Base-by-base conservation (phyloP, 441 rosid genomes). In the Erodium moschatum region DNA sequence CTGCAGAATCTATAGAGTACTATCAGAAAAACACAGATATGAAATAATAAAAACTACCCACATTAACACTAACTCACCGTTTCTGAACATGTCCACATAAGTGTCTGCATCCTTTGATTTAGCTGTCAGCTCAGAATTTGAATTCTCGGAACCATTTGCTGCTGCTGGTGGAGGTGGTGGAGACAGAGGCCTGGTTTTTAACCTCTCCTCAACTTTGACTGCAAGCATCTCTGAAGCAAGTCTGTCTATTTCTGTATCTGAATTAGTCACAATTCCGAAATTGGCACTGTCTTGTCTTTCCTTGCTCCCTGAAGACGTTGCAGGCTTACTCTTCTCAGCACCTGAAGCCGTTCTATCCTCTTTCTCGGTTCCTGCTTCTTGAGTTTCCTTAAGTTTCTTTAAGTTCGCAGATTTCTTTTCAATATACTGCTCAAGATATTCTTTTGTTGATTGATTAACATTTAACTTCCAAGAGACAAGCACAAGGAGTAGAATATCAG, bases 371-470 rank as follows among this genome's bases (percentile, higher is more conserved):
- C 27, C 27, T 24, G 27, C 27, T 24, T 24, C 27, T 24, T 2
- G 27, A 24, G 27, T 76, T 74, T 85, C 93, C 72, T 83, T 86
- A 58, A 79, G 73, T 71, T 87, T 85, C 80, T 87, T 88, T 6
- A 81, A 81, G 66, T 83, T 81, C 78, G 87, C 96, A 54, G 84
- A 81, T 84, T 88, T 88, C 84, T 82, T 94, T 74, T 84, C 85
- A 66, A 94, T 92, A 79, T 86, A 91, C 18, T 86, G 83, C 81
- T 83, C 83, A 74, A 94, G 80, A 82, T 87, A 94, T 65, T 88
- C 92, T 78, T 79, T 87, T 48, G 98, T 94, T 74, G 97, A 97
- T 82, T 89, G 89, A 79, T 85, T 85, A 78, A 89, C 90, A 76
- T 94, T 94, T 58, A 94, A 81, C 98, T 91, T 82, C 70, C 68